phyloP scores from a whole-genome alignment of 768 basidiomycete species.

The Psilocybe subaeruginosa region DNA sequence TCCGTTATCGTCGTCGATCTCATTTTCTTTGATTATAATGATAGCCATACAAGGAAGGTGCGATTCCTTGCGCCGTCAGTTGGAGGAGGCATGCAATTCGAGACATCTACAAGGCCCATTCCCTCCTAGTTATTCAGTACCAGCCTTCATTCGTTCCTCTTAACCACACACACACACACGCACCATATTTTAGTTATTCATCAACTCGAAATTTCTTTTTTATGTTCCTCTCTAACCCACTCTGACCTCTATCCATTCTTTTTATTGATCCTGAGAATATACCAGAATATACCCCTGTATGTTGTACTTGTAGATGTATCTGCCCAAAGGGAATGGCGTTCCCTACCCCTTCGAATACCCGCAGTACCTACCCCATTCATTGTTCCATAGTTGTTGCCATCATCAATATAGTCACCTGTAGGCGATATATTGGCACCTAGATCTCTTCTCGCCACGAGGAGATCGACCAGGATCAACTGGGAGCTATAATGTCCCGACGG shows the following conservation, averaged over 20 bases:
- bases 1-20: neutral
- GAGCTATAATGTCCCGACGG: no score
- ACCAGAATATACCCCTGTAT: slow-evolving; percentile 8
- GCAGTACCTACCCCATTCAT: neutral
- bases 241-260: neutral
- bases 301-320: slow-evolving; percentile 15
- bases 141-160: slow-evolving; percentile 27
- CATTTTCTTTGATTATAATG: neutral
- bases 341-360: slow-evolving; percentile 6
- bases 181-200: neutral
- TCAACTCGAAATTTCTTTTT: neutral
- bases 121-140: slow-evolving; percentile 39
- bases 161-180: neutral
- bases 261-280: neutral
- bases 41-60: slow-evolving; percentile 52
- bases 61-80: slow-evolving; percentile 49
- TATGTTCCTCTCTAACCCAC: neutral
- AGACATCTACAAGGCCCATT: slow-evolving; percentile 45
- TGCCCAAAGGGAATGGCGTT: neutral
- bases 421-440: neutral
- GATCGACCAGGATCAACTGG: no score
- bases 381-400: neutral
- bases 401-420: neutral
- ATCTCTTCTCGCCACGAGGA: neutral
- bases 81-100: slow-evolving; percentile 49